Base-by-base conservation (phyloP, 768 basidiomycete genomes). In the Panaeolus cyanescens region DNA sequence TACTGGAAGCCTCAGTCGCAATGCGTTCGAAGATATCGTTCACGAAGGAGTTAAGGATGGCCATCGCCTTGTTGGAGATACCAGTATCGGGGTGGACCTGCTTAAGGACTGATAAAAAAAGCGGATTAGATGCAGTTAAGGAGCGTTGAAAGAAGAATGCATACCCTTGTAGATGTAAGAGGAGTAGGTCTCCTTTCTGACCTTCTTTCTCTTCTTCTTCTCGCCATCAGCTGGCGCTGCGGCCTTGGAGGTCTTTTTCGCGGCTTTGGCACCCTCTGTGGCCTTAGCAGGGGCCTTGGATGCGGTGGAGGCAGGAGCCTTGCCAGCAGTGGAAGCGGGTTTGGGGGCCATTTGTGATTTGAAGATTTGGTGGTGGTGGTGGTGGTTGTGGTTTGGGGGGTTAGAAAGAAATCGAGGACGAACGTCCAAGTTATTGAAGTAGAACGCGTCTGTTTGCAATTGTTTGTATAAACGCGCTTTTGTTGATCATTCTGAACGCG, bases 41-140 rank as follows among this genome's bases (percentile, higher is more conserved):
- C 71, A 97, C 95, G 72, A 97, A 97, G 60, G 90, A 93, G 84
- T 96, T 96, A 60, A 97, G 78, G 72, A 97, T 96, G 62, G 94
- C 91, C 93, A 96, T 96, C 20, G 94, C 95, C 84, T 96, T 96
- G 88, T 97, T 98, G 59, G 95, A 96, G 80, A 98, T 98, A 89
- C 96, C 96, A 55, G 94, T 99, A 72, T 98, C 96, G 56, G 96
- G 95, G 82, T 98, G 96, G 62, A 98, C 96, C 81, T 98, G 95
- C 79, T 93, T 95, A 64, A 96, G 86, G 69, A 96, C 95, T 94
- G 68, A 60, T 42, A 65, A 32, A 19, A 19, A 55, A 17, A 20
- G 32, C 25, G 56, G n/a, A 42, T 57, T 19, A 30, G 22, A 32
- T 33, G 12, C 33, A 63, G 53, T 42, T 22, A 61, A 30, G 20